Conservation (phyloP, 768 basidiomycete species). For the Cyathus striatus region DNA sequence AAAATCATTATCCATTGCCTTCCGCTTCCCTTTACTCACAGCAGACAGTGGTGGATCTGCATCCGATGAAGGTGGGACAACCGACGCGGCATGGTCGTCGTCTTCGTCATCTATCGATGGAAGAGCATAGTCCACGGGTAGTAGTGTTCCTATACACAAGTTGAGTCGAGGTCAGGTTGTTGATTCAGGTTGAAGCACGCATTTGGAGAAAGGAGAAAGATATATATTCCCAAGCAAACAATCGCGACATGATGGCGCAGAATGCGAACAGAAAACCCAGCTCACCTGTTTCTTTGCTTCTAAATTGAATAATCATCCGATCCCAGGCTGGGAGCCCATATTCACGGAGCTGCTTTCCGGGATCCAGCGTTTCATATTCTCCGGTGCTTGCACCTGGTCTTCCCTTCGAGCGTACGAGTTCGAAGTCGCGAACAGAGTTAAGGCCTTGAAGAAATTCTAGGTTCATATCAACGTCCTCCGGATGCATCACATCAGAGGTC, state of each 20-base stretch:
- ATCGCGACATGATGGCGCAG: neutral
- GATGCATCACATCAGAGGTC: conserved; percentile 6
- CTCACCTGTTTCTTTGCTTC: conserved; percentile 54
- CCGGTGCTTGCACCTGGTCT: conserved; percentile 48
- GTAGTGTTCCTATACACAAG: conserved; percentile 46
- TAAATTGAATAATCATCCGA: conserved; percentile 61
- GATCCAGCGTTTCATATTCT: conserved; percentile 49
- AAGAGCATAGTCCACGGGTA: conserved; percentile 54
- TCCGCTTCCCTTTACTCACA: neutral
- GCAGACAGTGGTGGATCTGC: neutral
- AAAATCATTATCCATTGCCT: too few relatives aligned
- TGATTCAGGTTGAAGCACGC: neutral
- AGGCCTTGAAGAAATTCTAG: conserved; percentile 27
- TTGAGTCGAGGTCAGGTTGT: conserved; percentile 1
- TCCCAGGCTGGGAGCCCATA: conserved; percentile 62
- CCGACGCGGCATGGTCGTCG: conserved; percentile 33
- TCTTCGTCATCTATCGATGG: conserved; percentile 62
- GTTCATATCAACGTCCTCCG: conserved; percentile 16
- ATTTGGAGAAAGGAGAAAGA: neutral
- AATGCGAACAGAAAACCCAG: conserved; percentile 7
- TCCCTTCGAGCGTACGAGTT: conserved; percentile 51
- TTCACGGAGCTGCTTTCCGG: conserved; percentile 37
- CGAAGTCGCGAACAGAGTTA: conserved; percentile 45
- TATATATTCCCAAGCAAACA: neutral
- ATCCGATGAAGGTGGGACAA: neutral